Evolutionary conservation across 192 early-diverging fungal genomes (phyloP).

Genomic region (Gaertneriomyces sp.): DNA sequence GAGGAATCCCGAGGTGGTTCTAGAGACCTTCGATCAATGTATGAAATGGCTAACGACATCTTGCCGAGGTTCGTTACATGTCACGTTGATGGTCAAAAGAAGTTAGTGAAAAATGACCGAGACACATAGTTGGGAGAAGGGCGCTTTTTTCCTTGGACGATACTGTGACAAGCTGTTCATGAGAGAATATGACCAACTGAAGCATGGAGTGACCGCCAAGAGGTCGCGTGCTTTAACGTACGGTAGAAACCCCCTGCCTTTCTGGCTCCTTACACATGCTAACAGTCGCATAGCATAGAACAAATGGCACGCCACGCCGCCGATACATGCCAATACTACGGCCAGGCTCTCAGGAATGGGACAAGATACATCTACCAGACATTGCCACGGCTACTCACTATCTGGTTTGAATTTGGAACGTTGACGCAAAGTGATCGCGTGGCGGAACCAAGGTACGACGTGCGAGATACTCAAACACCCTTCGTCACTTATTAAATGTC

Average conservation of each 20-base stretch:
- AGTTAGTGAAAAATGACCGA: not conserved
- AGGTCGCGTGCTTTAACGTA: too few species aligned
- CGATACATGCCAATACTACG: constrained; percentile 44
- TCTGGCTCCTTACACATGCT: too few species aligned
- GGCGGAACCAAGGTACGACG: too few species aligned
- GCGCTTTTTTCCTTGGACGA: constrained; percentile 55
- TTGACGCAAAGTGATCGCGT: not conserved
- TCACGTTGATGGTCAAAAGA: not conserved
- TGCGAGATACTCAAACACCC: too few species aligned
- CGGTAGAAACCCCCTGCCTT: too few species aligned
- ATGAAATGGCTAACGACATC: too few species aligned
- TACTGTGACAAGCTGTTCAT: constrained; percentile 61
- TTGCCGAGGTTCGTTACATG: too few species aligned
- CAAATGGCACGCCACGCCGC: too few species aligned
- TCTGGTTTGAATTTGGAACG: constrained; percentile 75
- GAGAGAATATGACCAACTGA: constrained; percentile 10
- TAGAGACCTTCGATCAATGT: constrained; percentile 17
- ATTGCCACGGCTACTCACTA: constrained; percentile 76
- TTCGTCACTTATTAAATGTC: too few species aligned
- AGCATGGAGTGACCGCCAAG: too few species aligned
- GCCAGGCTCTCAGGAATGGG: constrained; percentile 57
- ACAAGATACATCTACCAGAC: constrained; percentile 80
- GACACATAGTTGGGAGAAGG: constrained; percentile 63
- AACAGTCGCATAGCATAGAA: too few species aligned
- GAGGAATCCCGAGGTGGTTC: constrained; percentile 47